phyloP scores from a whole-genome alignment of 805 yeast genomes.

The Lachancea dasiensis region DNA sequence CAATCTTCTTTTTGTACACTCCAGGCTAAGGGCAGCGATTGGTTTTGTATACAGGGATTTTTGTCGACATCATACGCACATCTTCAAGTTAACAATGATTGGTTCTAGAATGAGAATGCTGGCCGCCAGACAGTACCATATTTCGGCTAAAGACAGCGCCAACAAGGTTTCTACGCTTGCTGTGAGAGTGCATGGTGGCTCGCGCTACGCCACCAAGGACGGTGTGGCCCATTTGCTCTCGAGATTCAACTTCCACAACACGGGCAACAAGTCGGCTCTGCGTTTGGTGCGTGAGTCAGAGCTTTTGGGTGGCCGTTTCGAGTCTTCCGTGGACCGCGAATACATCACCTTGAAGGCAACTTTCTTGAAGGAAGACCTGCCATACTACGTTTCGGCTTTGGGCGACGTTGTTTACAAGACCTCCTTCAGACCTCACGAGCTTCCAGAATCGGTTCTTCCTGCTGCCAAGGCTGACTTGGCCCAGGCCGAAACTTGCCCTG shows the following conservation, averaged over 20 bases:
- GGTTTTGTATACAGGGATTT: neutral
- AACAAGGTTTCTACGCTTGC: slow-evolving; percentile 70
- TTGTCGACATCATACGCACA: neutral
- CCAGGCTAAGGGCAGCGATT: neutral
- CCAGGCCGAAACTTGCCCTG: slow-evolving; percentile 46
- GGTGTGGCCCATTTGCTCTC: slow-evolving; percentile 85
- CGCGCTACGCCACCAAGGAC: slow-evolving; percentile 60
- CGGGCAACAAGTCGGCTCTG: slow-evolving; percentile 76
- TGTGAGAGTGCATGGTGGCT: slow-evolving; percentile 81
- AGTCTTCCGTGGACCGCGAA: slow-evolving; percentile 74
- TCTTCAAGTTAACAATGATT: slow-evolving; percentile 10
- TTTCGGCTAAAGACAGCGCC: slow-evolving; percentile 51
- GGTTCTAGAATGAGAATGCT: slow-evolving; percentile 20
- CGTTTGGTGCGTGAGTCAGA: slow-evolving; percentile 93
- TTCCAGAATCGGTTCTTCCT: slow-evolving; percentile 75
- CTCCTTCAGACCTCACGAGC: slow-evolving; percentile 76
- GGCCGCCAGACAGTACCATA: slow-evolving; percentile 29
- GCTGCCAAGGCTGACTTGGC: slow-evolving; percentile 59
- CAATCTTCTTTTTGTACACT: neutral
- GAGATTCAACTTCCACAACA: slow-evolving; percentile 78
- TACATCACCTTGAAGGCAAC: slow-evolving; percentile 70
- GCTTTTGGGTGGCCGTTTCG: slow-evolving; percentile 79
- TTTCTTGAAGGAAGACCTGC: slow-evolving; percentile 83
- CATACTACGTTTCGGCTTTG: slow-evolving; percentile 82
- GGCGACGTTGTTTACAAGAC: slow-evolving; percentile 69